Conservation (phyloP, 108 stramenopile species). For the Ochromonas danica region DNA sequence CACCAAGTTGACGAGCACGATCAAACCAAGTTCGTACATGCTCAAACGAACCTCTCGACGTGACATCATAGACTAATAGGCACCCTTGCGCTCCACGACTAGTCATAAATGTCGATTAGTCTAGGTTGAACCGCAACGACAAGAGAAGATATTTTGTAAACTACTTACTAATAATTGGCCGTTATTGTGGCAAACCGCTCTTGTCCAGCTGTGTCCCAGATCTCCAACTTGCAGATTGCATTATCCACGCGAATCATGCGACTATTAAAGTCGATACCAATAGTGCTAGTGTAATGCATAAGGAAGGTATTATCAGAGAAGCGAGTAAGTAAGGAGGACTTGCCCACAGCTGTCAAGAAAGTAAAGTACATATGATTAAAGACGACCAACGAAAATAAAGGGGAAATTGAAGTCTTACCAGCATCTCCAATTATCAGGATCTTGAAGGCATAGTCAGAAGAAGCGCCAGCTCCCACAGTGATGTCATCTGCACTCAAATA, state of each 20-base stretch:
- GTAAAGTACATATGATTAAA: background rate
- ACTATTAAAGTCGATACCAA: conserved; percentile 34
- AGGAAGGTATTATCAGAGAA: conserved; percentile 26
- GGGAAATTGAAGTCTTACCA: background rate
- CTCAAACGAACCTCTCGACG: conserved; percentile 7
- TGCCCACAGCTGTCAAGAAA: conserved; percentile 14
- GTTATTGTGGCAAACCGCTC: conserved; percentile 34
- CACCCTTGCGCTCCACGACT: conserved; percentile 34
- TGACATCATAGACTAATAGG: conserved; percentile 20
- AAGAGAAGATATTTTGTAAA: background rate
- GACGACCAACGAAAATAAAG: background rate
- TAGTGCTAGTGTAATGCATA: background rate
- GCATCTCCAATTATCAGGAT: conserved; percentile 34
- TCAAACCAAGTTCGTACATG: conserved; percentile 28
- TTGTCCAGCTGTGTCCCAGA: conserved; percentile 34
- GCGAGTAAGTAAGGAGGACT: conserved; percentile 24
- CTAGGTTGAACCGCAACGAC: no score
- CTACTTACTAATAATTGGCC: conserved; percentile 30
- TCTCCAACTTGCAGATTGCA: conserved; percentile 34
- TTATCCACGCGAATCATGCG: conserved; percentile 33
- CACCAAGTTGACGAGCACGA: conserved; percentile 17
- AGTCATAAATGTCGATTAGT: no score
- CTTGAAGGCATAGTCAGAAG: conserved; percentile 32
- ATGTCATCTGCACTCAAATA: conserved; percentile 20
- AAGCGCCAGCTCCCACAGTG: conserved; percentile 26